A percentile compares a stretch with the other conserved stretches of the same genome.
Conservation (phyloP, 163 green algal species). For the Smithsoniella earleae region DNA sequence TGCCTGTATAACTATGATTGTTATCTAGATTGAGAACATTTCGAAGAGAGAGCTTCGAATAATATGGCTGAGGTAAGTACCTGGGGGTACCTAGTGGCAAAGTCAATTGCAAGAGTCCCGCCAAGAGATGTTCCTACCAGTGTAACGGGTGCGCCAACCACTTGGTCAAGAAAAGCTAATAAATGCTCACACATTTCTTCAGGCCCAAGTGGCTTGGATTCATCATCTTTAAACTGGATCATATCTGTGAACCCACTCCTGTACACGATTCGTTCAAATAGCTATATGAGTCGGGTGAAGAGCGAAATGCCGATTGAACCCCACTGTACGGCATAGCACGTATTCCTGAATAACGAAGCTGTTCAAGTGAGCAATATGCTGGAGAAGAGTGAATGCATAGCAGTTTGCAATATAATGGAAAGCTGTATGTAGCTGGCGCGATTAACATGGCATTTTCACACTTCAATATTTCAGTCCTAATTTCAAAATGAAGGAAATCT, state of each 20-base stretch:
- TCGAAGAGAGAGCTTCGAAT: not conserved
- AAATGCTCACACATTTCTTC: slow-evolving; percentile 60
- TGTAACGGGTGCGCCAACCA: slow-evolving; percentile 50
- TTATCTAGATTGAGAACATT: not conserved
- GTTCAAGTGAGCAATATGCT: too few relatives aligned
- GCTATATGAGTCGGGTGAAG: too few relatives aligned
- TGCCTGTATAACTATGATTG: not conserved
- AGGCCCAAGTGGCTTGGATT: slow-evolving; percentile 45
- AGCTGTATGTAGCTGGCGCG: too few relatives aligned
- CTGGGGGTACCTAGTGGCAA: slow-evolving; percentile 71
- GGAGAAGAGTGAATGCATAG: too few relatives aligned
- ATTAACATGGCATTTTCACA: too few relatives aligned
- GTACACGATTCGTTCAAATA: too few relatives aligned
- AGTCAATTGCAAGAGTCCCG: slow-evolving; percentile 82
- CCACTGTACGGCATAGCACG: too few relatives aligned
- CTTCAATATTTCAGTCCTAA: too few relatives aligned
- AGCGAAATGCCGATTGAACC: too few relatives aligned
- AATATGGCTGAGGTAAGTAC: slow-evolving; percentile 31
- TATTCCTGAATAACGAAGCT: too few relatives aligned
- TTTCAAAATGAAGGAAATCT: not conserved
- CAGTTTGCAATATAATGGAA: too few relatives aligned
- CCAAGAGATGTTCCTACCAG: slow-evolving; percentile 78
- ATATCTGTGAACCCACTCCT: slow-evolving; percentile 71
- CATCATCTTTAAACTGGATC: slow-evolving; percentile 36
- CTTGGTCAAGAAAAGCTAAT: slow-evolving; percentile 51